phyloP scores from a whole-genome alignment of 176 grass and related monocot genomes.

The Neostapfia colusana region DNA sequence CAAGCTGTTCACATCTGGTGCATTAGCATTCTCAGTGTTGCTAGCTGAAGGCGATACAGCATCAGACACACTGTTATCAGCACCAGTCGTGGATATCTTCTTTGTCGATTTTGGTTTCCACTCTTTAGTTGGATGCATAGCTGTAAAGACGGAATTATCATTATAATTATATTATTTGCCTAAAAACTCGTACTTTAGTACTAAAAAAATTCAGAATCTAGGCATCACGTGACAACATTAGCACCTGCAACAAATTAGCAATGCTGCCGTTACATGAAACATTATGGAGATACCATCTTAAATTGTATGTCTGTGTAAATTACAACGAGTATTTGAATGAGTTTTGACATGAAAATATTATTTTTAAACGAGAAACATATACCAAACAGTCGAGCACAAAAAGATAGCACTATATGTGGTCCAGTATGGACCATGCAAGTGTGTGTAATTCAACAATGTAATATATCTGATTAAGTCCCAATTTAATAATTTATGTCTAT shows the following conservation, averaged over 20 bases:
- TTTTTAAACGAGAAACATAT: neutral
- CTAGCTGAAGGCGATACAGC: conserved; percentile 37
- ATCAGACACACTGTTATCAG: conserved; percentile 28
- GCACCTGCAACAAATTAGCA: neutral
- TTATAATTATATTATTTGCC: neutral
- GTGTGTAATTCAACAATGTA: neutral
- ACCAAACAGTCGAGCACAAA: neutral
- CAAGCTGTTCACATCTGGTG: conserved; percentile 31
- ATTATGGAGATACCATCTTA: neutral
- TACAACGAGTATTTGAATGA: neutral
- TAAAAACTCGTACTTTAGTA: neutral
- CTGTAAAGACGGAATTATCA: conserved; percentile 35
- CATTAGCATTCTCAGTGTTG: conserved; percentile 38
- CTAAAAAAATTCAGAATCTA: neutral
- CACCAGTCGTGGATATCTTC: conserved; percentile 32
- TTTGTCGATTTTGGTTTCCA: conserved; percentile 74
- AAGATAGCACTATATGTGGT: neutral
- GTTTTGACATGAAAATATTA: neutral
- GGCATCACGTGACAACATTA: neutral
- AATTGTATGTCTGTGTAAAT: neutral
- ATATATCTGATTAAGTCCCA: neutral
- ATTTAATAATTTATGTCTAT: neutral
- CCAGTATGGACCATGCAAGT: neutral
- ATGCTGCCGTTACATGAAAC: neutral
- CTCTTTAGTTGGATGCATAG: conserved; percentile 50